These are phyloP conservation scores for Lactifluus subvellereus DNA, from an alignment of 768 basidiomycete genomes.

Conservation along the genomic window DNA sequence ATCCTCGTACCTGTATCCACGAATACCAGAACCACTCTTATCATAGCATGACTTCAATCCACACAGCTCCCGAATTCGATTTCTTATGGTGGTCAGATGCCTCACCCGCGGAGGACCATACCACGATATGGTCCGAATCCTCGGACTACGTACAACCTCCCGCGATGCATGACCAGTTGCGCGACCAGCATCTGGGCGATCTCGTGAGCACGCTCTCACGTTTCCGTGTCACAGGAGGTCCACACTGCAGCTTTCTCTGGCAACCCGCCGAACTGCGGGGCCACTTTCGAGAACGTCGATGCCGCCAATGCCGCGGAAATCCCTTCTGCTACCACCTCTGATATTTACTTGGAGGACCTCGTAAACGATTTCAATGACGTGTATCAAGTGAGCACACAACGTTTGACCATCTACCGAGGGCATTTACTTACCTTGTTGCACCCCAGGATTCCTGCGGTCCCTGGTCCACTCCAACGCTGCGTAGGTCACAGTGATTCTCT, in stretches of 20 bases:
- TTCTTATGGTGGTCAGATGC: background rate
- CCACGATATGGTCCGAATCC: background rate
- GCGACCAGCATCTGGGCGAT: no score
- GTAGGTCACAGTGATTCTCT: background rate
- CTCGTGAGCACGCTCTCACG: background rate
- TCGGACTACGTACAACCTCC: no score
- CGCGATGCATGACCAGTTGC: background rate
- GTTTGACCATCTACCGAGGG: background rate
- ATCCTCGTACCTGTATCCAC: background rate
- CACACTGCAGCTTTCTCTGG: background rate
- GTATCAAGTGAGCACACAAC: background rate
- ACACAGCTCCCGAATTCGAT: no score
- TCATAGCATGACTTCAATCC: no score
- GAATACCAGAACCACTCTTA: no score
- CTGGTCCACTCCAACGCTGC: background rate
- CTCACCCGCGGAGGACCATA: background rate
- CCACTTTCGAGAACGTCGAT: background rate
- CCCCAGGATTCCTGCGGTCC: background rate
- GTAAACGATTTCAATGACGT: background rate
- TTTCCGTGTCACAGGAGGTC: background rate
- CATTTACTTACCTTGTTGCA: background rate
- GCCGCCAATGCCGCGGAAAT: background rate
- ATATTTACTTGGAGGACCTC: background rate
- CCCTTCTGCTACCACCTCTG: no score
- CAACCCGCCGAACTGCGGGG: no score